Percentiles rank a stretch among this genome's conserved stretches.
Conservation (phyloP, 306 rosid genomes). For the Quercus glauca region DNA sequence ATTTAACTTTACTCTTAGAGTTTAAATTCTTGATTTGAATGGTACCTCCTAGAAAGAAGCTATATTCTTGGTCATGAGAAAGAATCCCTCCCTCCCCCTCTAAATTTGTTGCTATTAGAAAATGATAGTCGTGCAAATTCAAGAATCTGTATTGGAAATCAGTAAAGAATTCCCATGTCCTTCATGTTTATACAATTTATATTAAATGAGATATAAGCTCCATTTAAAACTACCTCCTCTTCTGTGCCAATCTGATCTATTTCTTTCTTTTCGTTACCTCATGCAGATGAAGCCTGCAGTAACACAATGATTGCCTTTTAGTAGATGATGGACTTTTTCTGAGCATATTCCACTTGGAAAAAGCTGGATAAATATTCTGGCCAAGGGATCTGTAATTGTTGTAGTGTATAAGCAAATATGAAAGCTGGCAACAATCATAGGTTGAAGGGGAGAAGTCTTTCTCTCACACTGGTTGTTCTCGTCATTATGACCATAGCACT, state of each 20-base stretch:
- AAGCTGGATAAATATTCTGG: not conserved
- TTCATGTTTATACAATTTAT: not conserved
- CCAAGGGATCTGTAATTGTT: slow-evolving; percentile 17
- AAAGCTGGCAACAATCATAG: slow-evolving; percentile 47
- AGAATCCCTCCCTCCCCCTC: not conserved
- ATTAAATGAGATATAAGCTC: not conserved
- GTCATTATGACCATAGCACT: slow-evolving; percentile 44
- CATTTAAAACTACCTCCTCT: not conserved
- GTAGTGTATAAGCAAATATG: slow-evolving; percentile 41
- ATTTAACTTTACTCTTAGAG: not conserved
- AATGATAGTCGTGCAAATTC: not conserved
- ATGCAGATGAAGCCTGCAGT: not conserved
- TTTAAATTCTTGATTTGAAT: not conserved
- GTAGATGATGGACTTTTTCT: slow-evolving; percentile 10
- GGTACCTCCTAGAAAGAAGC: not conserved
- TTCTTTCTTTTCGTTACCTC: not conserved
- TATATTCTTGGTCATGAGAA: not conserved
- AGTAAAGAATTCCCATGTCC: not conserved
- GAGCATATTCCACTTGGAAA: not conserved
- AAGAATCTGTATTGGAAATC: not conserved
- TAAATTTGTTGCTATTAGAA: not conserved
- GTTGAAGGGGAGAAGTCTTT: slow-evolving; percentile 50
- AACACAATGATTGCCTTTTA: not conserved
- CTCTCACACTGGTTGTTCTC: slow-evolving; percentile 48
- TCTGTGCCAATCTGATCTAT: not conserved